Evolutionary conservation across 495 filamentous ascomycete species (phyloP), one percentile per base, ranked within the genome.

Genomic region (Clohesyomyces aquaticus): DNA sequence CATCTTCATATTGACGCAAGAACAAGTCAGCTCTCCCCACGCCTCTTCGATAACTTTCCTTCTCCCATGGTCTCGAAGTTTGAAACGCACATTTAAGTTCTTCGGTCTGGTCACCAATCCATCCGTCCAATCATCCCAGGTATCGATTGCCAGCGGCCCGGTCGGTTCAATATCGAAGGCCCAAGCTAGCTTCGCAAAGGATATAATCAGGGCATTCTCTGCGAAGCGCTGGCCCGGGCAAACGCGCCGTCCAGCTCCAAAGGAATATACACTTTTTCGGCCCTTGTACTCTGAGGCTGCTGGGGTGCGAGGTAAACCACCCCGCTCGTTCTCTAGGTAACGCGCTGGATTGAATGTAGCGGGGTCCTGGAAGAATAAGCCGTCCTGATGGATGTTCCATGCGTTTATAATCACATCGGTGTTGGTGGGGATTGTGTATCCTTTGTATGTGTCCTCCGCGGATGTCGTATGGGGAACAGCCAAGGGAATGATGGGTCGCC

Each of bases 131-230:
- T n/a, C n/a, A n/a, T n/a, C n/a, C n/a, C n/a, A n/a, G n/a, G n/a
- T n/a, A n/a, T n/a, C n/a, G n/a, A n/a, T n/a, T n/a, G n/a, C 45
- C 45, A 49, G 21, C 45, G 45, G 45, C 45, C 45, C 45, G 21
- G 10, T 19, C 45, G 45, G 45, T 21, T 11, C 45, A 49, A 49
- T 49, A 22, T 49, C 45, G 19, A 49, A 49, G 8, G 45, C 45
- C 45, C 45, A 49, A 9, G 21, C 10, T 8, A 49, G 8, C 19
- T 49, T 9, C 45, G 45, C 11, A 9, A 49, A 11, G 10, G 45
- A 9, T 9, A 49, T 49, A 9, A 9, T 49, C 45, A 22, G 10
- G 21, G 10, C 21, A 9, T 49, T 9, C 10, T 11, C 10, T 8
- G 9, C 10, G 45, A 11, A 49, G 11, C 21, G 10, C 45, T 49